Percentiles rank a stretch among this genome's conserved stretches.
Conservation (phyloP, 2,329 filamentous ascomycete species). For the Neocucurbitaria cava region DNA sequence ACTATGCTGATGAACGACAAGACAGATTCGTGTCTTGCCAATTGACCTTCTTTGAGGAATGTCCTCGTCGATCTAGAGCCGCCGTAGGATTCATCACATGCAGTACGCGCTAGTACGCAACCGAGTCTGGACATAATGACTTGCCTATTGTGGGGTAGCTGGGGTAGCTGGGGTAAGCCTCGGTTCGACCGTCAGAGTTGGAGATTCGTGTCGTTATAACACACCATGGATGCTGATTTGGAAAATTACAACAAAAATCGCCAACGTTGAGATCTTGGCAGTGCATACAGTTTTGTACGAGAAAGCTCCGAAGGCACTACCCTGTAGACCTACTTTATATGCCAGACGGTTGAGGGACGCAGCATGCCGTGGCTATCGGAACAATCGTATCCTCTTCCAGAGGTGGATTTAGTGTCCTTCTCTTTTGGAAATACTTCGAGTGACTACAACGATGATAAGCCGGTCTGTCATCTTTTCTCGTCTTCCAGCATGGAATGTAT, state of each 20-base stretch:
- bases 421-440: conserved; percentile 59
- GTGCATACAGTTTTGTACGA: not conserved
- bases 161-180: not conserved
- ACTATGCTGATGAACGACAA: too few relatives aligned
- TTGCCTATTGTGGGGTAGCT: not conserved
- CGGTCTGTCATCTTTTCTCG: conserved; percentile 6
- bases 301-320: not conserved
- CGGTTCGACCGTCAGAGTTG: not conserved
- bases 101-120: not conserved
- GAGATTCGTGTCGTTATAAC: not conserved
- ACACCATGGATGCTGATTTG: not conserved
- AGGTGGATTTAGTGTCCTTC: conserved; percentile 62
- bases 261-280: not conserved
- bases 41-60: too few relatives aligned
- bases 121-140: not conserved
- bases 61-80: too few relatives aligned
- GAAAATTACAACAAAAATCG: not conserved
- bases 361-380: conserved; percentile 12
- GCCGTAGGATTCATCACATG: not conserved
- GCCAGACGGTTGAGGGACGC: not conserved
- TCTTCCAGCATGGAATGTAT: conserved; percentile 5
- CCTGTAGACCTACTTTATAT: too few relatives aligned
- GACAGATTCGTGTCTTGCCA: too few relatives aligned
- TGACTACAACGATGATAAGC: conserved; percentile 53
- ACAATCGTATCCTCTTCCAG: conserved; percentile 46